Evolutionary conservation across 208 protist species (phyloP).

Genomic region (Leishmania guyanensis): DNA sequence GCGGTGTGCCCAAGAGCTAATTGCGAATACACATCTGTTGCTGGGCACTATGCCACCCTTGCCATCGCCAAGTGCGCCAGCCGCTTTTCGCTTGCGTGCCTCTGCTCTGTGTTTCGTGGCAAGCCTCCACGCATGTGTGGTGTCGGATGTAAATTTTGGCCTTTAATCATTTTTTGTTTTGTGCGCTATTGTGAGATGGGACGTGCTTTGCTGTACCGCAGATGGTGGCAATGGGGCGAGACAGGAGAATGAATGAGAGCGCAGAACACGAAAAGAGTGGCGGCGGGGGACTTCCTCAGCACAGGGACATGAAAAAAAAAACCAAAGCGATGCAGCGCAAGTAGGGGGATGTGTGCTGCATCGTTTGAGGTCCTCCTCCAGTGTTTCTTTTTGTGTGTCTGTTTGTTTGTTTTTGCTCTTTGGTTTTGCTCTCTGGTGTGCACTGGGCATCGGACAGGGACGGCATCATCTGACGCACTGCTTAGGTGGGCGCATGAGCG

Average conservation of each 20-base stretch:
- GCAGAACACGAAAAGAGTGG: not conserved
- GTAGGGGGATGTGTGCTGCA: not conserved
- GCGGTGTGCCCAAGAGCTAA: not conserved
- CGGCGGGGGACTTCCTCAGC: not conserved
- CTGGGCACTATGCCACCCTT: not conserved
- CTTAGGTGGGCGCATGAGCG: not conserved
- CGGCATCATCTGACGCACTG: not conserved
- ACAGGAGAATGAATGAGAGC: not conserved
- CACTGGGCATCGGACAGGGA: not conserved
- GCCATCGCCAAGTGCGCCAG: not conserved
- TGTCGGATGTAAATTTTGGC: constrained; percentile 1
- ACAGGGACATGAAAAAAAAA: not conserved
- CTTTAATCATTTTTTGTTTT: not conserved
- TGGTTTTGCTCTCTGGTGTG: not conserved
- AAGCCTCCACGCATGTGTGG: not conserved
- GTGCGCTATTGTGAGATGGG: not conserved
- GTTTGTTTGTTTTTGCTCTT: too few relatives aligned
- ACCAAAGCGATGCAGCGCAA: not conserved
- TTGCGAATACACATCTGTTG: not conserved
- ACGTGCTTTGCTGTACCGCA: not conserved
- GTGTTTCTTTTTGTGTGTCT: too few relatives aligned
- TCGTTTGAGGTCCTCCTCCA: not conserved
- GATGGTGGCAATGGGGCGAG: not conserved
- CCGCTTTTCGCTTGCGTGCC: not conserved
- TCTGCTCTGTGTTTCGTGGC: not conserved